Evolutionary conservation across 2,329 filamentous ascomycete genomes (phyloP).

Genomic region (Hymenoscyphus scutula): DNA sequence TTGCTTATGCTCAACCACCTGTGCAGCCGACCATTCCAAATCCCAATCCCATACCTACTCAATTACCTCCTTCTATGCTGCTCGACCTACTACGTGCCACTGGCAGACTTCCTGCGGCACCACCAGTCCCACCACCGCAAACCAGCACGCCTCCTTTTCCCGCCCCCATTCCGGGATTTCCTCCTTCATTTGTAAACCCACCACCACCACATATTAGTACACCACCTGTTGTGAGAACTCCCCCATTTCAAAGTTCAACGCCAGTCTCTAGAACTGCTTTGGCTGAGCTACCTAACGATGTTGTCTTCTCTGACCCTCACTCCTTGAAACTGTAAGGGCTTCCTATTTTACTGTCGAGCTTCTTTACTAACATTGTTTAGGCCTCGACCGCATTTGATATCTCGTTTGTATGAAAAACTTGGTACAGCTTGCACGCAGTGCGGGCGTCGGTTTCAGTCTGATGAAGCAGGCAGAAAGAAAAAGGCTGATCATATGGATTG

Average conservation of each 20-base stretch:
- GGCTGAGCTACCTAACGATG: conserved; percentile 42
- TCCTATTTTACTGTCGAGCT: conserved; percentile 2
- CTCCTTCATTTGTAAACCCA: conserved; percentile 34
- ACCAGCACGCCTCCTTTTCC: conserved; percentile 39
- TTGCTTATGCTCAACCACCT: conserved; percentile 1
- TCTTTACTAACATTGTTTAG: conserved; percentile 41
- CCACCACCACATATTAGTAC: conserved; percentile 19
- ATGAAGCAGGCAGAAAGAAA: conserved; percentile 74
- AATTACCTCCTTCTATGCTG: conserved; percentile 45
- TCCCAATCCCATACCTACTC: conserved; percentile 30
- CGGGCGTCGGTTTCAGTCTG: conserved; percentile 78
- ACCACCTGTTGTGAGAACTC: conserved; percentile 25
- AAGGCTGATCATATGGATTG: conserved; percentile 95
- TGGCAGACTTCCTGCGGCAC: conserved; percentile 57
- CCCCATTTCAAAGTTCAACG: conserved; percentile 31
- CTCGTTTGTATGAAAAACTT: conserved; percentile 73
- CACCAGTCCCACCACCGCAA: conserved; percentile 42
- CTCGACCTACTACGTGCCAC: conserved; percentile 67
- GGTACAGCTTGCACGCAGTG: conserved; percentile 90
- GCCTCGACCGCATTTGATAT: conserved; percentile 71
- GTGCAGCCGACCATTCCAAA: conserved; percentile 3
- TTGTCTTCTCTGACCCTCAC: conserved; percentile 57
- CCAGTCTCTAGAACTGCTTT: conserved; percentile 30
- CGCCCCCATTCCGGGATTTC: conserved; percentile 41
- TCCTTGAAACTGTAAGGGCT: conserved; percentile 70